Percentiles rank a stretch among this genome's conserved stretches.
These are phyloP conservation scores for Aspergillus piperis DNA, from an alignment of 2,329 filamentous ascomycete genomes.

Conservation along the genomic window DNA sequence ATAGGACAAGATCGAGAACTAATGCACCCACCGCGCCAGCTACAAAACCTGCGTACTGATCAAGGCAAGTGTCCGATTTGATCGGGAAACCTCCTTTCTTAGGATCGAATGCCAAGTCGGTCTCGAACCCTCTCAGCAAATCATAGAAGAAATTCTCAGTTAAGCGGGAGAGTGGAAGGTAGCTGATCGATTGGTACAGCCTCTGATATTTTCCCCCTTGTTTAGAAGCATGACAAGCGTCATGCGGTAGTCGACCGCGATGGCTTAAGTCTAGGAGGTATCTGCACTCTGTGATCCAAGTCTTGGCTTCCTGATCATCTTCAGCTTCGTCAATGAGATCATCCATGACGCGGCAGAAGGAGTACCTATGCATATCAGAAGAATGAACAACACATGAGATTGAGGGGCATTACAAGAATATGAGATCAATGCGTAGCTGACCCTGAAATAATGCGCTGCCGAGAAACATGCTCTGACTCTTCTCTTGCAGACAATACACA, in stretches of 20 bases:
- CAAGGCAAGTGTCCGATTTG: slow-evolving; percentile 57
- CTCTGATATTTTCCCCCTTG: not conserved
- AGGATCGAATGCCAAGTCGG: slow-evolving; percentile 60
- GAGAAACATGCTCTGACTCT: slow-evolving; percentile 73
- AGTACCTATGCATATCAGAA: slow-evolving; percentile 54
- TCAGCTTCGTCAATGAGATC: slow-evolving; percentile 69
- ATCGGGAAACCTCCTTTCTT: slow-evolving; percentile 55
- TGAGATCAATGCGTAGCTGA: slow-evolving; percentile 66
- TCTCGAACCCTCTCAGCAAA: slow-evolving; percentile 68
- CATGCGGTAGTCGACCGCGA: not conserved
- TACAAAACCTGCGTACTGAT: slow-evolving; percentile 66
- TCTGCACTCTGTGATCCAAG: not conserved
- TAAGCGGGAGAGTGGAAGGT: slow-evolving; percentile 60
- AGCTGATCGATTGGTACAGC: slow-evolving; percentile 48
- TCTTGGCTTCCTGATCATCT: slow-evolving; percentile 27
- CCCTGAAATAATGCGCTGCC: slow-evolving; percentile 70
- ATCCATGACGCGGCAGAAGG: slow-evolving; percentile 72
- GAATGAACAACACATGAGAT: slow-evolving; percentile 12
- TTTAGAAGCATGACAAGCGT: not conserved
- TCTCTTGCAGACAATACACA: slow-evolving; percentile 58
- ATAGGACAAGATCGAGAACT: slow-evolving; percentile 56
- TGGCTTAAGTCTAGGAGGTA: not conserved
- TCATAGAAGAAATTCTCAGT: slow-evolving; percentile 62
- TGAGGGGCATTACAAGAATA: slow-evolving; percentile 54
- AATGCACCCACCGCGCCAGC: slow-evolving; percentile 72